A percentile compares a stretch with the other conserved stretches of the same genome.
Evolutionary conservation across 176 grass and related monocot species (phyloP).

Genomic region (Avena atlantica): DNA sequence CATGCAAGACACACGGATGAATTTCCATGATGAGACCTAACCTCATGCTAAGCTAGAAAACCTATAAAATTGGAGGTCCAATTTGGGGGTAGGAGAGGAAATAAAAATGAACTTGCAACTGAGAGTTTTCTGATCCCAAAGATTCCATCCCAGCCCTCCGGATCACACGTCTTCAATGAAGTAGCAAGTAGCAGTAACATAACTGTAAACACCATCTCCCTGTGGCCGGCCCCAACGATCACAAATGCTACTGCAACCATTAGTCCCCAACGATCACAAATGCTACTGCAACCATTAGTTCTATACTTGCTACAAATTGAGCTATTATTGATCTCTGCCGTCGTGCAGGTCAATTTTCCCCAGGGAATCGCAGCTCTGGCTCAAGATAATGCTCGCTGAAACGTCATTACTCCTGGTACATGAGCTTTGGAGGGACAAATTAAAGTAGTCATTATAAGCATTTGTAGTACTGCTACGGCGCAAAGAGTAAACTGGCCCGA

Average conservation of each 20-base stretch:
- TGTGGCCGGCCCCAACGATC: not conserved
- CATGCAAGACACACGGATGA: too few species aligned
- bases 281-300: not conserved
- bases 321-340: not conserved
- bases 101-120: not conserved
- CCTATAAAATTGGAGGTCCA: not conserved
- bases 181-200: not conserved
- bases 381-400: not conserved
- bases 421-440: slow-evolving; percentile 3
- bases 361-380: not conserved
- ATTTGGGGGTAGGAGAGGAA: not conserved
- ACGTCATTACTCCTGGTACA: not conserved
- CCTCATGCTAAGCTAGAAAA: too few species aligned
- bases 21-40: too few species aligned
- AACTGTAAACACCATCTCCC: not conserved
- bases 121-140: not conserved
- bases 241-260: slow-evolving; percentile 22
- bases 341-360: not conserved
- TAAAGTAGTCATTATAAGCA: not conserved
- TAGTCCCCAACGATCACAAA: slow-evolving; percentile 4
- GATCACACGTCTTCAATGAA: slow-evolving; percentile 23
- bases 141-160: not conserved
- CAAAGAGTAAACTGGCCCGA: not conserved
- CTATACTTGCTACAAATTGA: not conserved
- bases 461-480: not conserved